phyloP scores from a whole-genome alignment of 768 basidiomycete genomes.

The Strobilomyces dryophilus region DNA sequence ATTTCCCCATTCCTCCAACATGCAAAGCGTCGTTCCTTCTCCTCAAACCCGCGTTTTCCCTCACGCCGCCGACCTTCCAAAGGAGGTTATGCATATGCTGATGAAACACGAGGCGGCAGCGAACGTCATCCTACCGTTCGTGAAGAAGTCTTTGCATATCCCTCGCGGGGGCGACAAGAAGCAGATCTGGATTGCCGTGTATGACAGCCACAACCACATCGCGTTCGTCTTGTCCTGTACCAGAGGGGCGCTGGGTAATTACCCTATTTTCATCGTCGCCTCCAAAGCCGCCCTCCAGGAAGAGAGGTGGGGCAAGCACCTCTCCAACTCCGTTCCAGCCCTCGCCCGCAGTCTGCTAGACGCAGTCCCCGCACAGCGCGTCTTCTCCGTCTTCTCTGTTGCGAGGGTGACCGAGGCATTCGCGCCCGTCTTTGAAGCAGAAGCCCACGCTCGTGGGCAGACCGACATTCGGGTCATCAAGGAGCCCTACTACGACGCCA shows the following conservation, averaged over 20 bases:
- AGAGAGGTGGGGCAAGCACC: neutral
- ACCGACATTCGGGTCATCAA: conserved; percentile 23
- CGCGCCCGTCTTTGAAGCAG: conserved; percentile 41
- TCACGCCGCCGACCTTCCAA: conserved; percentile 13
- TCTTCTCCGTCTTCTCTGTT: conserved; percentile 64
- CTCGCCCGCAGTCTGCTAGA: conserved; percentile 14
- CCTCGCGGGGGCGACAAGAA: neutral
- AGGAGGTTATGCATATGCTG: conserved; percentile 30
- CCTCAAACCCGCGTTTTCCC: conserved; percentile 4
- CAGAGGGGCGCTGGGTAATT: neutral
- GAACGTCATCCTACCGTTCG: conserved; percentile 41
- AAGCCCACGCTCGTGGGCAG: conserved; percentile 31
- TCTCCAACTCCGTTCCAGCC: conserved; percentile 3
- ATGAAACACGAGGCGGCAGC: conserved; percentile 27
- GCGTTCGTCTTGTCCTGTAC: conserved; percentile 10
- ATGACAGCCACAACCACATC: conserved; percentile 13
- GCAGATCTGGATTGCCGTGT: conserved; percentile 33
- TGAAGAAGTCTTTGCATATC: conserved; percentile 24
- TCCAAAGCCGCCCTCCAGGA: conserved; percentile 15
- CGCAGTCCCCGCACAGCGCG: conserved; percentile 7
- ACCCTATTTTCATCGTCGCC: conserved; percentile 15
- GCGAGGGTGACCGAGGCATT: conserved; percentile 46
- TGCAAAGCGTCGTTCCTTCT: conserved; percentile 8
- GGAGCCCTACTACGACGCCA: conserved; percentile 59
- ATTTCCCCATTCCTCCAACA: neutral